phyloP scores from a whole-genome alignment of 1,284 basidiomycete genomes.

The Leccinum solheimii region DNA sequence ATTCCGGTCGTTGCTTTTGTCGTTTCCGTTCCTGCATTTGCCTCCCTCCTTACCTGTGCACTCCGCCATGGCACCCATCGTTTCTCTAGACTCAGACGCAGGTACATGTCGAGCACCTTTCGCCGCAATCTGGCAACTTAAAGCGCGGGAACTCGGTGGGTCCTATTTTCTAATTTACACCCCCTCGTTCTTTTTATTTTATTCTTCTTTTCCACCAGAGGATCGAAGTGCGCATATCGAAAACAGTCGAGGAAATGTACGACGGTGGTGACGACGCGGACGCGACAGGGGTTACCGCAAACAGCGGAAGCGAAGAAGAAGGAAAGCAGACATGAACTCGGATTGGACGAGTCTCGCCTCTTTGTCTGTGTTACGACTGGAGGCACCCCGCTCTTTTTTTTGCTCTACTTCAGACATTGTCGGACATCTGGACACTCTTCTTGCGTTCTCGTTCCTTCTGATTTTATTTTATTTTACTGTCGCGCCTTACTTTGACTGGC shows the following conservation, averaged over 20 bases:
- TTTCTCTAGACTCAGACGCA: background rate
- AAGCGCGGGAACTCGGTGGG: constrained; percentile 10
- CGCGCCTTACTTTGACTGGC: background rate
- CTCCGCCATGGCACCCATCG: background rate
- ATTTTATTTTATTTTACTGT: background rate
- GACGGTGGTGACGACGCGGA: background rate
- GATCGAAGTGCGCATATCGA: background rate
- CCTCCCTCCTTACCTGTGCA: background rate
- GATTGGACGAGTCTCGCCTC: background rate
- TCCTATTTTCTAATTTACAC: background rate
- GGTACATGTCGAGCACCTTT: background rate
- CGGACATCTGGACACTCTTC: background rate
- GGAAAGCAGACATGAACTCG: background rate
- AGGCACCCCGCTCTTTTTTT: background rate
- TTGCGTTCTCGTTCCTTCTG: background rate
- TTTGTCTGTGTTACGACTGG: background rate
- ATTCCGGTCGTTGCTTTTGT: background rate
- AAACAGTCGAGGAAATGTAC: background rate
- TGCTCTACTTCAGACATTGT: background rate
- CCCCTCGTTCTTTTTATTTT: background rate
- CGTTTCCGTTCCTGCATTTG: background rate
- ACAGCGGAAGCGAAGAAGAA: background rate
- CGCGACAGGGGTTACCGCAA: background rate
- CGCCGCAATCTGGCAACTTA: background rate
- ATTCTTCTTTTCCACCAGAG: background rate